Percentiles rank a stretch among this genome's conserved stretches.
phyloP scores from a whole-genome alignment of 257 asterid genomes.

The Oldenlandia corymbosa region DNA sequence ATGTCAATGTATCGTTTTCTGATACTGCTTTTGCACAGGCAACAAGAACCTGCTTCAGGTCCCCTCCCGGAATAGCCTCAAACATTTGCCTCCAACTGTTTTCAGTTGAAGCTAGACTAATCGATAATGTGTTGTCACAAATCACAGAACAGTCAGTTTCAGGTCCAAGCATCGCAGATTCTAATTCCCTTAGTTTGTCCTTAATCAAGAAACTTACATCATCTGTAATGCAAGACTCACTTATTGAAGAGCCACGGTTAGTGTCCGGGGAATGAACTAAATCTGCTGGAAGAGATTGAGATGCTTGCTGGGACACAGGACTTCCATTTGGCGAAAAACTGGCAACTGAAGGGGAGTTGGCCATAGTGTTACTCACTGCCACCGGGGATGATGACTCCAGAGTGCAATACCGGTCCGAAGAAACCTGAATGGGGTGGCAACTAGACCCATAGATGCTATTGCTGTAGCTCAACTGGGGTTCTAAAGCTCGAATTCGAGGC shows the following conservation, averaged over 20 bases:
- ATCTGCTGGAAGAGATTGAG: constrained; percentile 24
- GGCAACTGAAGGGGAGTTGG: constrained; percentile 38
- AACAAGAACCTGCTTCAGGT: constrained; percentile 61
- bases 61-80: constrained; percentile 57
- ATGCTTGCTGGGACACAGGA: constrained; percentile 45
- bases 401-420: constrained; percentile 43
- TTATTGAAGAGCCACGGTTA: constrained; percentile 40
- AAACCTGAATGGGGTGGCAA: constrained; percentile 31
- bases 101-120: constrained; percentile 32
- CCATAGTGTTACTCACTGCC: constrained; percentile 17
- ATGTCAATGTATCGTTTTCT: constrained; percentile 45
- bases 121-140: constrained; percentile 16
- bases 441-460: constrained; percentile 21
- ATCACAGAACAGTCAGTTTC: constrained; percentile 46
- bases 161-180: constrained; percentile 71
- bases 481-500: constrained; percentile 40
- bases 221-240: constrained; percentile 45
- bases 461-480: constrained; percentile 29
- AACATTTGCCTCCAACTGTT: constrained; percentile 65
- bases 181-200: constrained; percentile 69
- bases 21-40: constrained; percentile 75
- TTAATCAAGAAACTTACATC: constrained; percentile 36
- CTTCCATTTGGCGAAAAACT: constrained; percentile 51
- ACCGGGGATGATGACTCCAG: constrained; percentile 68
- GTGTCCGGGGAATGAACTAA: constrained; percentile 29